Base-by-base conservation (phyloP, 1,284 basidiomycete genomes). In the Cryptococcus maquisensis region DNA sequence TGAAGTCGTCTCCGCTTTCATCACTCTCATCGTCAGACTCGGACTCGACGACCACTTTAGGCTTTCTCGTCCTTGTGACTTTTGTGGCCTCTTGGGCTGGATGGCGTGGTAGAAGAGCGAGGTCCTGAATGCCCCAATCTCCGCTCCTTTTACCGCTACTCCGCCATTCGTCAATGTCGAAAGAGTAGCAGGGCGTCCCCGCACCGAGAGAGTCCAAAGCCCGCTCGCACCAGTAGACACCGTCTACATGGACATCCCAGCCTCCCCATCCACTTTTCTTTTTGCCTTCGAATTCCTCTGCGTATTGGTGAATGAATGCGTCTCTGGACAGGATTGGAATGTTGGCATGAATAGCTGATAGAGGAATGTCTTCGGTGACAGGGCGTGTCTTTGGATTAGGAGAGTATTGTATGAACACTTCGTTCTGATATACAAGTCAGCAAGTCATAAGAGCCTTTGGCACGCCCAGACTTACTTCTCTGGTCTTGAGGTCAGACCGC, bases 201-300 rank as follows among this genome's bases (percentile, higher is more conserved):
- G 68, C 68, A 6, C 68, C 73, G 40, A 67, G 64, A 52, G 72
- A 74, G 57, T 77, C 74, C 49, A 71, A 74, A 12, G 75, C 74
- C 23, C 67, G 59, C 28, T 67, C 47, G 49, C 73, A 75, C 67
- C 72, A 77, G 56, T 72, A 75, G 3, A 75, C 67, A 8, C 70
- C 66, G 41, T 61, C 55, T 10, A 61, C 62, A 51, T 67, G 60
- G 40, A 66, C 66, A 10, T 58, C 56, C 63, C 69, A 73, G 2
- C 71, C 71, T 48, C 67, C 71, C 50, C 69, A 64, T 43, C 28
- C 28, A 10, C 28, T 10, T 32, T 32, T 32, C 1, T 10, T 32
- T 10, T 56, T 20, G 26, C 38, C 43, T 58, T 63, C 32, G 49
- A 53, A 42, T 45, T 54, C 23, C 39, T 54, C 53, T 39, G 60